These are phyloP conservation scores for Incumbomyces delicatus DNA, from an alignment of 2,329 filamentous ascomycete species.

Conservation along the genomic window DNA sequence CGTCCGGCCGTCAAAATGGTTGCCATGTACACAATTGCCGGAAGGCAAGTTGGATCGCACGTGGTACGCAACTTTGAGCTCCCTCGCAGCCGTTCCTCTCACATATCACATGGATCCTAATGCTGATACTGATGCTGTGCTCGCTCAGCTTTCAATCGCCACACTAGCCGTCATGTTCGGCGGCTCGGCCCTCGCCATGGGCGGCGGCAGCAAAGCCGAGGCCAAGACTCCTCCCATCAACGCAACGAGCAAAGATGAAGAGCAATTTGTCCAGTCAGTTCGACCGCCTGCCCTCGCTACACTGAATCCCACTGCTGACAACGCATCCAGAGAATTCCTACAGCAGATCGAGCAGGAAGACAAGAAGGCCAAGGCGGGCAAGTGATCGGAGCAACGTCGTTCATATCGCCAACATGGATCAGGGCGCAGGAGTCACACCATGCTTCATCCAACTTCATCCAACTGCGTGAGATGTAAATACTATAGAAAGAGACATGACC, in stretches of 20 bases:
- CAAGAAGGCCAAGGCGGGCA: conserved; percentile 28
- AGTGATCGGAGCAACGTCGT: conserved; percentile 17
- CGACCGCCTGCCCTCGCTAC: background rate
- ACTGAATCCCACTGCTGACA: conserved; percentile 5
- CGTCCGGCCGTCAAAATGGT: conserved; percentile 35
- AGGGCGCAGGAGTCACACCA: background rate
- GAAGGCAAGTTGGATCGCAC: conserved; percentile 44
- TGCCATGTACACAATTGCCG: conserved; percentile 42
- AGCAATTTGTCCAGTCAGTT: conserved; percentile 62
- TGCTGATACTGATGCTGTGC: too few relatives aligned
- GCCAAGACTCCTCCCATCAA: conserved; percentile 49
- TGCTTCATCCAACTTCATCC: background rate
- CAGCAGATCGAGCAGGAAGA: conserved; percentile 40
- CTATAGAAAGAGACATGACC: conserved; percentile 1
- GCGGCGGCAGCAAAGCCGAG: conserved; percentile 37
- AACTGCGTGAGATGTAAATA: conserved; percentile 4
- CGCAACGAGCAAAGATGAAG: conserved; percentile 57
- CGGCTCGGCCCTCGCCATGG: conserved; percentile 35
- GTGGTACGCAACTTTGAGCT: conserved; percentile 30
- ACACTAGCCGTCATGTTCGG: conserved; percentile 43
- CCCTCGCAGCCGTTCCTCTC: conserved; percentile 10
- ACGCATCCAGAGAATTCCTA: conserved; percentile 37
- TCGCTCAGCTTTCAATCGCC: conserved; percentile 32
- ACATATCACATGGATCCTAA: too few relatives aligned
- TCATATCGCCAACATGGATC: too few relatives aligned